Base-by-base conservation (phyloP, 2,329 filamentous ascomycete genomes). In the Juglanconis oblonga region DNA sequence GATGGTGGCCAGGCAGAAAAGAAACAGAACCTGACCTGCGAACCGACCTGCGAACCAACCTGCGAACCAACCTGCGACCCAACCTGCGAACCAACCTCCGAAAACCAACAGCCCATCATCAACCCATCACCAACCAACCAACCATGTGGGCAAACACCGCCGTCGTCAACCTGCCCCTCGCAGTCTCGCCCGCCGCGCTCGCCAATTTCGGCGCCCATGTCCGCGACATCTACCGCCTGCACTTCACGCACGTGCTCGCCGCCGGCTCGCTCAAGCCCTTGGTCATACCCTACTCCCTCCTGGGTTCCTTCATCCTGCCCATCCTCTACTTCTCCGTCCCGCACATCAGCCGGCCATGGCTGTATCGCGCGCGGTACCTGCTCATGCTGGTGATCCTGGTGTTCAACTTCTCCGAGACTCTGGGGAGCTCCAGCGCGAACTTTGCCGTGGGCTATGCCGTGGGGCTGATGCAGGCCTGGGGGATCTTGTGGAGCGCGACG, bases 291-390 rank as follows among this genome's bases (percentile, higher is more conserved):
- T 80, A 82, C 59, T 73, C 77, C 58, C 60, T 86, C 6, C 61
- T 83, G 29, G 79, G 77, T 3, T 67, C 76, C 33, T 73, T 81
- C 49, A 52, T 84, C 47, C 57, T 88, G 2, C 81, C 83, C 0
- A 69, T 79, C 1, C 63, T 84, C 3, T 88, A 85, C 70, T 76
- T 88, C 13, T 72, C 79, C 52, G 75, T 87, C 61, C 82, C 84
- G 1, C 84, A 87, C 66, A 74, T 70, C 36, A 71, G 73, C 2
- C 74, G 78, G 8, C 77, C 77, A 5, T 82, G 79, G 79, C 65
- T 86, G 10, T 83, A 82, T 64, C 72, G 67, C 8, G 75, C 77
- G 36, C 72, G 79, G 48, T 86, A 81, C 78, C 70, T 78, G 11
- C 74, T 87, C 24, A 71, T 82, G 57, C 75, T 72, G 7, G 67